phyloP scores from a whole-genome alignment of 345 rosid genomes.

The Hibiscus tridactylites region DNA sequence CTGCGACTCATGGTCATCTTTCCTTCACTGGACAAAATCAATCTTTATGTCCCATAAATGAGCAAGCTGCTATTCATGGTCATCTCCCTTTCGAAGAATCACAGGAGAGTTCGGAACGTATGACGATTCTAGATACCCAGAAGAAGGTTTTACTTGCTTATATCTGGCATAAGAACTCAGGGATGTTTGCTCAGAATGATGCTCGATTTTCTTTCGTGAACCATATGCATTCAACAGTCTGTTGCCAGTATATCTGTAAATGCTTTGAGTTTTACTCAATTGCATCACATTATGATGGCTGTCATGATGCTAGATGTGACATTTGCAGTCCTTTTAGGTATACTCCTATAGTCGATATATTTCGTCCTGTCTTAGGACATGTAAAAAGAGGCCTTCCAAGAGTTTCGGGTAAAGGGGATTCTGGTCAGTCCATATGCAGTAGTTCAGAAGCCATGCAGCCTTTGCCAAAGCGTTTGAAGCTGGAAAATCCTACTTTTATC shows the following conservation, averaged over 20 bases:
- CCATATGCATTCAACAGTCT: conserved; percentile 22
- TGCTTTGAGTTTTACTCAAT: conserved; percentile 15
- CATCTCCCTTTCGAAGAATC: conserved; percentile 15
- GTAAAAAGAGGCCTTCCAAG: background rate
- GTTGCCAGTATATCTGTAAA: conserved; percentile 15
- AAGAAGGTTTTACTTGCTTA: conserved; percentile 19
- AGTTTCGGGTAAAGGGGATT: conserved; percentile 1
- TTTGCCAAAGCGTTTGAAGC: conserved; percentile 22
- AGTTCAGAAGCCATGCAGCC: conserved; percentile 16
- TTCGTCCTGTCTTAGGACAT: background rate
- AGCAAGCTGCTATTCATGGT: background rate
- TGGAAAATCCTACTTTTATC: conserved; percentile 7
- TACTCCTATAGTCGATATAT: background rate
- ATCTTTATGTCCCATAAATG: background rate
- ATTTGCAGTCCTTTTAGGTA: conserved; percentile 20
- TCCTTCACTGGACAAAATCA: background rate
- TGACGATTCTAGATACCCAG: conserved; percentile 2
- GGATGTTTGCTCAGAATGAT: background rate
- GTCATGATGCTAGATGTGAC: conserved; percentile 14
- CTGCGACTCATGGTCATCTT: background rate
- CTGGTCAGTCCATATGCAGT: conserved; percentile 8
- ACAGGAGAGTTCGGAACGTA: background rate
- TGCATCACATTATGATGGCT: conserved; percentile 25
- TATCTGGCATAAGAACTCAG: conserved; percentile 16
- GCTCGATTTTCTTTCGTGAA: conserved; percentile 17